These are phyloP conservation scores for Bjerkandera adusta DNA, from an alignment of 1,284 basidiomycete genomes.

Conservation along the genomic window DNA sequence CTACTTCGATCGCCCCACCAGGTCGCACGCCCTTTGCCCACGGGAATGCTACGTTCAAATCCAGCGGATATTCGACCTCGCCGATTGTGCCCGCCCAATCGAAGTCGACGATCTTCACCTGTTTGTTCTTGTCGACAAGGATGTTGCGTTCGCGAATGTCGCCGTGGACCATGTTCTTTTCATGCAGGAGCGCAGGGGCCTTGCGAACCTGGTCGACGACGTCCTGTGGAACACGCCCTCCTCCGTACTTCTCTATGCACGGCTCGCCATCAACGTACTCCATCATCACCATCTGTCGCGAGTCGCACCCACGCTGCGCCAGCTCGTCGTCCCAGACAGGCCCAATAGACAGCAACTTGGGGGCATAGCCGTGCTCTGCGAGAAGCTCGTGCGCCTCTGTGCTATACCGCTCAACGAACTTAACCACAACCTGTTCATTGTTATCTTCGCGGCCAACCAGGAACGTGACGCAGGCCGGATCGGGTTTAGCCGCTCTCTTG, in stretches of 20 bases:
- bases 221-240: background rate
- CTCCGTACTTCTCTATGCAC: background rate
- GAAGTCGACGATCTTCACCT: slow-evolving; percentile 23
- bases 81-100: slow-evolving; percentile 24
- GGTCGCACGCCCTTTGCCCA: background rate
- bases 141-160: slow-evolving; percentile 22
- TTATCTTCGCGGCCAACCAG: background rate
- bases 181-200: slow-evolving; percentile 13
- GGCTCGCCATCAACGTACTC: slow-evolving; percentile 11
- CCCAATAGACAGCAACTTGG: slow-evolving; percentile 19
- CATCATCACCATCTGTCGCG: slow-evolving; percentile 15
- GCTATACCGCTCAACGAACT: slow-evolving; percentile 20
- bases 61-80: slow-evolving; percentile 18
- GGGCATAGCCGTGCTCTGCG: slow-evolving; percentile 17
- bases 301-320: background rate
- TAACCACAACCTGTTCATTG: slow-evolving; percentile 18
- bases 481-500: no score
- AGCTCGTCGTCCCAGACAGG: background rate
- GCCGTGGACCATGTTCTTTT: slow-evolving; percentile 17
- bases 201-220: background rate
- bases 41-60: background rate
- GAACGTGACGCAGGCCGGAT: no score
- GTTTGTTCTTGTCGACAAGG: slow-evolving; percentile 13
- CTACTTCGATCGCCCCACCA: no score
- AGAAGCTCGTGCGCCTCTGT: slow-evolving; percentile 18